phyloP scores from a whole-genome alignment of 306 rosid genomes.

The barrel medic (Medicago truncatula) region MtrunA17r5.0-ANR NC_053042.1:342001-342500 shows the following conservation, averaged over 20 bases:
- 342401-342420: slow-evolving; percentile 3
- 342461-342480: slow-evolving; percentile 35
- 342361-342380: slow-evolving; percentile 15
- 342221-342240: no score
- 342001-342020: no score
- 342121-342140: no score
- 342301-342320: no score
- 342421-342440: slow-evolving; percentile 11
- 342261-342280: not conserved
- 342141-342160: no score
- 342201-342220: not conserved
- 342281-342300: slow-evolving; percentile 22
- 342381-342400: slow-evolving; percentile 13
- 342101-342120: no score
- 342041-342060: not conserved
- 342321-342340: no score
- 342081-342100: no score
- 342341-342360: no score
- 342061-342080: not conserved
- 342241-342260: not conserved
- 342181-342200: no score
- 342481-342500: slow-evolving; percentile 20
- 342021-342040: no score
- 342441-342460: slow-evolving; percentile 27
- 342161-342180: no score